Base-by-base conservation (phyloP, 805 yeast species). In the Candida ipomoeae region DNA sequence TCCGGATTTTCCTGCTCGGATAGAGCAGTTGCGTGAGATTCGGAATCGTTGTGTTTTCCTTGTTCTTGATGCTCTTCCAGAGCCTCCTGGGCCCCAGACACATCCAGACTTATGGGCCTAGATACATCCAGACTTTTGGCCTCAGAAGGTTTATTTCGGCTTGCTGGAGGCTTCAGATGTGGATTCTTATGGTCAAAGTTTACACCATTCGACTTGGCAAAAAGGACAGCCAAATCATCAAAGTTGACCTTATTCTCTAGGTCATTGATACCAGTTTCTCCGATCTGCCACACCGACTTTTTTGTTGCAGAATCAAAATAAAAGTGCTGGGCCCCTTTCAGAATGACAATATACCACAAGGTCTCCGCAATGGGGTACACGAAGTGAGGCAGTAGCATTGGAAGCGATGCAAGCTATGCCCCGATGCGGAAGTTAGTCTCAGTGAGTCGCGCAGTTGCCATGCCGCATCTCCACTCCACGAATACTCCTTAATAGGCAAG, bases 221-320 rank as follows among this genome's bases (percentile, higher is more conserved):
- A 55, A 33, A 70, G 55, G 11, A 68, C 44, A 13, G 64, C 65
- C 10, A 70, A 51, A 29, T 63, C 63, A 44, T 69, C 69, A 48
- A 53, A 68, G 42, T 67, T 61, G n/a, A 70, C 62, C 29, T 55
- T 47, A 6, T 46, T 37, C 1, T 58, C 51, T 29, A 69, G 60
- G 35, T 50, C 55, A 3, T 53, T 50, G 48, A 49, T 46, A 38
- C 46, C 45, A 1, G 70, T 44, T 40, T 70, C 73, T 14, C 54
- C 41, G 23, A 69, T 50, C 55, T 69, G 74, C 75, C 75, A 70
- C 43, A 60, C 66, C 6, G 73, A 63, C 20, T 46, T 21, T 18
- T 52, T 51, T 4, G 53, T 49, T 1, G 21, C 46, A 13, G 48
- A 35, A 53, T 69, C 61, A 51, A 57, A 70, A 55, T 70, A 70